Base-by-base conservation (phyloP, 495 filamentous ascomycete species). In the Cercophora newfieldiana region DNA sequence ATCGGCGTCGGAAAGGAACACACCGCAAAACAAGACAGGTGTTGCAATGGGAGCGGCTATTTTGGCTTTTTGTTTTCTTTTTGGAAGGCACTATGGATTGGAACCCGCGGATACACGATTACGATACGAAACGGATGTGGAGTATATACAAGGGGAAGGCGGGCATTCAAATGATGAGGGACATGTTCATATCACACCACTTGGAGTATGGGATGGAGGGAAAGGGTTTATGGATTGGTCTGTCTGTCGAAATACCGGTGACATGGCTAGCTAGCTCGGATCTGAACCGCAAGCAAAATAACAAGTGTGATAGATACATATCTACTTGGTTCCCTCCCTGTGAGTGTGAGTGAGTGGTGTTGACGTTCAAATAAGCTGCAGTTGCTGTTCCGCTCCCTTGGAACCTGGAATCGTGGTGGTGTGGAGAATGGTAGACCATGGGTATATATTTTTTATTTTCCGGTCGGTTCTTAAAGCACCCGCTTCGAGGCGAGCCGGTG, bases 81-180 rank as follows among this genome's bases (percentile, higher is more conserved):
- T 3, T 54, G 51, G 51, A 24, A 1, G 12, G 18, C 18, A 54
- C 3, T 64, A 55, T 68, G 66, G 48, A 59, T 70, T 61, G n/a
- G 31, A 48, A 22, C 58, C 58, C 58, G 58, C 58, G 33, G 58
- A 60, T 60, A 60, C 33, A 60, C 58, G 58, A 60, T n/a, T n/a
- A 47, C 18, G 54, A 30, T 57, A 29, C 26, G 26, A 24, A 1
- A 60, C 58, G 30, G 21, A 30, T 25, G 28, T 44, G 1, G 24
- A 7, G 44, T 18, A 19, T 8, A 7, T 31, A 33, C 22, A 53
- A 2, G 55, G 55, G 55, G 55, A 21, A 58, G 55, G 55, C 55
- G 55, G 55, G 55, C 29, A 24, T 61, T 1, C 28, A 49, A 18
- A 7, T 64, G 51, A 55, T 53, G 49, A 53, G 6, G 51, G 51